phyloP scores from a whole-genome alignment of 1,139 yeast genomes.

The Zygosaccharomyces sapae region DNA sequence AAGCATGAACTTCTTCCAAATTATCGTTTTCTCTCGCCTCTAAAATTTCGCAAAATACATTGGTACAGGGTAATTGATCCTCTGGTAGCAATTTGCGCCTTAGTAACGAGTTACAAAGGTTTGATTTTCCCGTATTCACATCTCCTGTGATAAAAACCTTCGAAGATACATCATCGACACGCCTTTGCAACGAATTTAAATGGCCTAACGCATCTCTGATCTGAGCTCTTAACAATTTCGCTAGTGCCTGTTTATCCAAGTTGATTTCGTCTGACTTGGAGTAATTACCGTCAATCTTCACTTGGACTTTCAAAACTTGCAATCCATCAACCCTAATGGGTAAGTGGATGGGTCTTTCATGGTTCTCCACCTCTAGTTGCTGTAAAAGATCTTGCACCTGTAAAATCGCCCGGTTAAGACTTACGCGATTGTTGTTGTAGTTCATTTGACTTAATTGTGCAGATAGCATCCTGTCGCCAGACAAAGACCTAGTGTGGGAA shows the following conservation, averaged over 20 bases:
- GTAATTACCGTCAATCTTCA: slow-evolving; percentile 30
- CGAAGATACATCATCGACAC: slow-evolving; percentile 89
- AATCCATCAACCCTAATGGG: slow-evolving; percentile 16
- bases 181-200: slow-evolving; percentile 64
- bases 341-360: slow-evolving; percentile 28
- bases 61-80: slow-evolving; percentile 97
- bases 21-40: slow-evolving; percentile 76
- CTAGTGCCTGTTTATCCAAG: slow-evolving; percentile 29
- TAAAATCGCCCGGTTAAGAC: slow-evolving; percentile 24
- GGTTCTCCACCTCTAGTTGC: slow-evolving; percentile 28
- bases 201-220: slow-evolving; percentile 51
- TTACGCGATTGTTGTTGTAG: slow-evolving; percentile 31
- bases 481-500: slow-evolving; percentile 15
- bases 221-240: slow-evolving; percentile 31
- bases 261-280: slow-evolving; percentile 16
- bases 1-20: slow-evolving; percentile 92
- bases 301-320: slow-evolving; percentile 27
- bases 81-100: slow-evolving; percentile 79
- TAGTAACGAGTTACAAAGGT: slow-evolving; percentile 87
- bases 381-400: slow-evolving; percentile 23
- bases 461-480: slow-evolving; percentile 25
- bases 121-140: slow-evolving; percentile 92
- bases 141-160: slow-evolving; percentile 97
- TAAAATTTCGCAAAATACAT: slow-evolving; percentile 90
- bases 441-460: slow-evolving; percentile 35